Conservation (phyloP, 371 early-diverging fungal genomes). For the Mycotypha africana region DNA sequence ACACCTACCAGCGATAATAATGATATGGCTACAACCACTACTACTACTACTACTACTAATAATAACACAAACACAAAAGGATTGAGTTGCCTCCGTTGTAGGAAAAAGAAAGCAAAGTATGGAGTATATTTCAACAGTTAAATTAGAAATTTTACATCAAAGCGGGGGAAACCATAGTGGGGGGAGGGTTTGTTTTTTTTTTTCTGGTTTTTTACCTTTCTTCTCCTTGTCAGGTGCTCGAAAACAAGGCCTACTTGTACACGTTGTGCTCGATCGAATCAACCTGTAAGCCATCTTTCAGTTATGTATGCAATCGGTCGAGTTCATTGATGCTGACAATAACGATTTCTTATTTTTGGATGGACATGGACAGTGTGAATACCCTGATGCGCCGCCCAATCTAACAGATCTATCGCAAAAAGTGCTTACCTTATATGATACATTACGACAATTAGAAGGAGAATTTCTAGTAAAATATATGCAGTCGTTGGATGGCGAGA, state of each 20-base stretch:
- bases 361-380: constrained; percentile 37
- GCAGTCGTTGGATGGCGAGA: constrained; percentile 10
- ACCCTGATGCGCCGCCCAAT: constrained; percentile 48
- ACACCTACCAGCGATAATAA: no score
- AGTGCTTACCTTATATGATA: constrained; percentile 39
- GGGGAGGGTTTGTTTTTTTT: no score
- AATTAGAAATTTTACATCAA: background rate
- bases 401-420: constrained; percentile 41
- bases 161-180: no score
- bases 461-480: constrained; percentile 34
- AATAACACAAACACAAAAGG: no score
- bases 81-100: constrained; percentile 42
- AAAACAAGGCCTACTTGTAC: constrained; percentile 46
- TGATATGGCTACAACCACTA: no score
- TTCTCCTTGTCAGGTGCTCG: constrained; percentile 29
- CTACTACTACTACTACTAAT: no score
- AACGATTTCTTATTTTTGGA: background rate
- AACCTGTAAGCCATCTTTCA: constrained; percentile 40
- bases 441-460: constrained; percentile 34
- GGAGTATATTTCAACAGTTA: background rate
- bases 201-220: constrained; percentile 1
- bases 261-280: constrained; percentile 45
- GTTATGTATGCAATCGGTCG: no score
- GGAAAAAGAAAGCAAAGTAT: constrained; percentile 54
- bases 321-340: no score